Percentiles rank a stretch among this genome's conserved stretches.
phyloP scores from a whole-genome alignment of 1,139 yeast genomes.

The Geotrichum aggregatum region DNA sequence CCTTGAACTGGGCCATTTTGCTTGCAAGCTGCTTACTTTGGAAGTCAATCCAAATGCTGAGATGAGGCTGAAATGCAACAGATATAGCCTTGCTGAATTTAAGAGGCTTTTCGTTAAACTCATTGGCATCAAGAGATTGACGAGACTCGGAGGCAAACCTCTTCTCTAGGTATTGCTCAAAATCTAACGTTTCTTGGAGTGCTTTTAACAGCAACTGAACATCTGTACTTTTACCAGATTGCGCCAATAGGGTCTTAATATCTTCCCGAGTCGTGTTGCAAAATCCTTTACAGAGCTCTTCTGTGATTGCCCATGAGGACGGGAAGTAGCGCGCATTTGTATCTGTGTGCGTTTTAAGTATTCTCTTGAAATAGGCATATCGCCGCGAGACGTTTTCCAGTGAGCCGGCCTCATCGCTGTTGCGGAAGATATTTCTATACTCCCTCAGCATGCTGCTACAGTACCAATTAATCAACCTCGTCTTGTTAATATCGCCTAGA shows the following conservation, averaged over 20 bases:
- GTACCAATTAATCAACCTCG: constrained; percentile 69
- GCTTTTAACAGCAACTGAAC: constrained; percentile 60
- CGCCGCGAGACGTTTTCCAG: constrained; percentile 80
- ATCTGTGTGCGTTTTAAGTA: constrained; percentile 57
- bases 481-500: constrained; percentile 57
- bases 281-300: constrained; percentile 57
- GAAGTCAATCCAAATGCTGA: constrained; percentile 80
- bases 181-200: constrained; percentile 64
- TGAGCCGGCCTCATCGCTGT: constrained; percentile 88
- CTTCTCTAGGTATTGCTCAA: constrained; percentile 67
- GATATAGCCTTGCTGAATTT: constrained; percentile 53
- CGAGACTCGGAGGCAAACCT: constrained; percentile 43
- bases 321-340: constrained; percentile 60
- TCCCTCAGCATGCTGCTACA: constrained; percentile 67
- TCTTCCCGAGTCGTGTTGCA: constrained; percentile 69
- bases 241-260: constrained; percentile 47
- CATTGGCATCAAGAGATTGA: constrained; percentile 19
- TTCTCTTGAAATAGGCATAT: constrained; percentile 72
- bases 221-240: constrained; percentile 41
- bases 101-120: constrained; percentile 20
- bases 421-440: constrained; percentile 66
- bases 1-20: constrained; percentile 47
- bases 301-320: constrained; percentile 62
- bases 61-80: constrained; percentile 75
- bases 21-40: constrained; percentile 63